A percentile compares a stretch with the other conserved stretches of the same genome.
These are phyloP conservation scores for Mucuna pruriens DNA, from an alignment of 306 rosid species.

Conservation along the genomic window DNA sequence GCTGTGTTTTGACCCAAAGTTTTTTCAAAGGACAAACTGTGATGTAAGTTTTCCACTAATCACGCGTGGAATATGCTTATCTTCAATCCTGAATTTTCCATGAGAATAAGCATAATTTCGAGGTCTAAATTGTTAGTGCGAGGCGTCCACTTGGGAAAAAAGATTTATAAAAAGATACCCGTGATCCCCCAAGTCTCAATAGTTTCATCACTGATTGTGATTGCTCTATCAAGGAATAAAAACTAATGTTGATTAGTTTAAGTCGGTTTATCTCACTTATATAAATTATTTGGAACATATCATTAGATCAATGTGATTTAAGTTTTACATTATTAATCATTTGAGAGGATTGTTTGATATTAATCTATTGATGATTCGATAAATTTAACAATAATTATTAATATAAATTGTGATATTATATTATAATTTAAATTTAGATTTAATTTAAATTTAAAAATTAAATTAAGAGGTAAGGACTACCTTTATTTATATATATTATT, in stretches of 20 bases:
- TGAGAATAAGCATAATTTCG: slow-evolving; percentile 17
- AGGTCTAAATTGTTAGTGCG: not conserved
- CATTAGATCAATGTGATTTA: too few relatives aligned
- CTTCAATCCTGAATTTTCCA: slow-evolving; percentile 29
- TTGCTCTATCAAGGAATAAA: not conserved
- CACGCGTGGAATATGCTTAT: slow-evolving; percentile 64
- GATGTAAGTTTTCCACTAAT: slow-evolving; percentile 39
- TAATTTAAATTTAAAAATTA: too few relatives aligned
- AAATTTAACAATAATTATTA: too few relatives aligned
- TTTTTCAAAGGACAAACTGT: slow-evolving; percentile 18
- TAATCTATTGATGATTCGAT: too few relatives aligned
- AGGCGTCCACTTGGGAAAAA: not conserved
- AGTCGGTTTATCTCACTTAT: too few relatives aligned
- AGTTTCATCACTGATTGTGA: not conserved
- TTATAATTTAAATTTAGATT: too few relatives aligned
- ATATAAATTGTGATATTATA: too few relatives aligned
- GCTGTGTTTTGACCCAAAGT: slow-evolving; percentile 19
- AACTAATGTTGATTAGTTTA: not conserved
- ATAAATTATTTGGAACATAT: too few relatives aligned
- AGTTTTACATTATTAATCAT: too few relatives aligned
- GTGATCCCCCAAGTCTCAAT: not conserved
- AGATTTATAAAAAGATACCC: not conserved
- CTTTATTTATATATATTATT: too few relatives aligned
- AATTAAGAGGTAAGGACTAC: too few relatives aligned
- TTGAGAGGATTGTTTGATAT: too few relatives aligned